phyloP scores from a whole-genome alignment of 2,329 filamentous ascomycete genomes.

The Setomelanomma holmii region DNA sequence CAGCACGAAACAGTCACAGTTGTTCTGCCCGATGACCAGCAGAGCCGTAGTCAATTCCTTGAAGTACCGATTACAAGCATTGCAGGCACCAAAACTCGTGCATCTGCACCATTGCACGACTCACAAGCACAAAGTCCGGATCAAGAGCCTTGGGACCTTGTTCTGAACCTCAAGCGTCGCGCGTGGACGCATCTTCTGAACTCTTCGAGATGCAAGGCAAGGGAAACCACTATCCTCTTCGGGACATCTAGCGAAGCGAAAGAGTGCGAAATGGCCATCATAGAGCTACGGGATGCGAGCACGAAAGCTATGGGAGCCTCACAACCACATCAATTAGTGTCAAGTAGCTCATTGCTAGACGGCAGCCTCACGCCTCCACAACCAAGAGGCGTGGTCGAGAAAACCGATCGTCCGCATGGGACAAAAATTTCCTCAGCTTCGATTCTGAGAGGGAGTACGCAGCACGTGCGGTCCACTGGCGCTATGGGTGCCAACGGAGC shows the following conservation, averaged over 20 bases:
- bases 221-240: slow-evolving; percentile 32
- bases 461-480: no score
- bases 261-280: slow-evolving; percentile 26
- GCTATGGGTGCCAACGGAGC: no score
- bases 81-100: slow-evolving; percentile 7
- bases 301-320: neutral
- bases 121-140: slow-evolving; percentile 24
- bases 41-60: slow-evolving; percentile 29
- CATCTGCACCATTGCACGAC: slow-evolving; percentile 22
- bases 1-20: slow-evolving; percentile 31
- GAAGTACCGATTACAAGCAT: slow-evolving; percentile 39
- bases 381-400: neutral
- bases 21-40: slow-evolving; percentile 20
- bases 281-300: slow-evolving; percentile 11
- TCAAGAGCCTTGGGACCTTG: slow-evolving; percentile 29
- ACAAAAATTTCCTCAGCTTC: no score
- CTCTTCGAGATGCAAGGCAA: slow-evolving; percentile 18
- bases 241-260: slow-evolving; percentile 19
- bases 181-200: slow-evolving; percentile 34
- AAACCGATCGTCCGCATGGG: no score
- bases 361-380: neutral
- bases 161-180: slow-evolving; percentile 19
- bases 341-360: neutral
- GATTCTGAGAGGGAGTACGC: no score
- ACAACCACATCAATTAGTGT: neutral